Evolutionary conservation across 75 land plant species (phyloP).

Genomic region (Gnetum montanum): DNA sequence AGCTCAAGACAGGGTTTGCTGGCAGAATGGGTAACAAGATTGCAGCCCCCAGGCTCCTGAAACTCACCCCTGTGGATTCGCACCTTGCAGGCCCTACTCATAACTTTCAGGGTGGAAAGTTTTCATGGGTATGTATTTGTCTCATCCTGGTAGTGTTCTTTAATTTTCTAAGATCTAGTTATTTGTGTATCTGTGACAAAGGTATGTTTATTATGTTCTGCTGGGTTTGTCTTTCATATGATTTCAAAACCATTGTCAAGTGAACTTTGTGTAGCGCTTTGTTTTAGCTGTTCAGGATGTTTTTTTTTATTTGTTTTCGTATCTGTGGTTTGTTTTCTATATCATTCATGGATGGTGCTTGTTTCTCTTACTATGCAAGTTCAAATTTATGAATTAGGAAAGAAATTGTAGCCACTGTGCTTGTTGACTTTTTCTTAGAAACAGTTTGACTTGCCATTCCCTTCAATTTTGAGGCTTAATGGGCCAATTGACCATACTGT

Average conservation of each 20-base stretch:
- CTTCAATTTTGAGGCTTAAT: too few species aligned
- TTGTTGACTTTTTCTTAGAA: too few species aligned
- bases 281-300: background rate
- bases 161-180: background rate
- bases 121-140: slow-evolving; percentile 78
- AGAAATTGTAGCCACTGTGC: too few species aligned
- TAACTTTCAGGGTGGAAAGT: slow-evolving; percentile 88
- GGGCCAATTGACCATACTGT: too few species aligned
- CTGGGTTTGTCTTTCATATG: background rate
- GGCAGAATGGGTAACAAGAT: slow-evolving; percentile 96
- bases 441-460: too few species aligned
- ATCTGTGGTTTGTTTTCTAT: background rate
- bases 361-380: too few species aligned
- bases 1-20: slow-evolving; percentile 81
- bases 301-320: background rate
- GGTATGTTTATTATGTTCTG: background rate
- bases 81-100: slow-evolving; percentile 75
- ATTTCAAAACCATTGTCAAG: background rate
- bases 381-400: too few species aligned
- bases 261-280: background rate
- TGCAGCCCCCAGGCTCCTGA: slow-evolving; percentile 92
- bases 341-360: too few species aligned
- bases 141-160: background rate
- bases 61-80: slow-evolving; percentile 90
- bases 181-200: too few species aligned